phyloP scores from a whole-genome alignment of 1,139 yeast species.

The Nakaseomyces sp. region DNA sequence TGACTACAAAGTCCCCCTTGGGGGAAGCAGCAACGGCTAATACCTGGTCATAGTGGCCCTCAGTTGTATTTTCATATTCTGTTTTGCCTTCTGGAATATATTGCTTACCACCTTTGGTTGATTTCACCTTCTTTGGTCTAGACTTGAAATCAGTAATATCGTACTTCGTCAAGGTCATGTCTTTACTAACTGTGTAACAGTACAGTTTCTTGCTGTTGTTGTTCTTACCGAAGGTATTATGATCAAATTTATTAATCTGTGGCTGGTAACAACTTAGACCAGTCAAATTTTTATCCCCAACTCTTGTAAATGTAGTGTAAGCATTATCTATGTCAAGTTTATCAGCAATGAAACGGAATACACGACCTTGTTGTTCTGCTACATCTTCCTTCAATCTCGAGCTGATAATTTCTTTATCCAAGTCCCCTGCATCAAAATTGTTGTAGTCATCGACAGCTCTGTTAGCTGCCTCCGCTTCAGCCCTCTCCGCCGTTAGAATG shows the following conservation, averaged over 20 bases:
- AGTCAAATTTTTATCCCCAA: slow-evolving; percentile 52
- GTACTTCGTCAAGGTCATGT: slow-evolving; percentile 75
- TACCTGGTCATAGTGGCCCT: slow-evolving; percentile 70
- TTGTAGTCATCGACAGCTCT: slow-evolving; percentile 36
- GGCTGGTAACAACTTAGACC: slow-evolving; percentile 32
- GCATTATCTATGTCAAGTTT: slow-evolving; percentile 42
- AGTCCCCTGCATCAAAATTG: slow-evolving; percentile 84
- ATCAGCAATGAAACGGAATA: slow-evolving; percentile 60
- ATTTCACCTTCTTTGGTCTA: slow-evolving; percentile 57
- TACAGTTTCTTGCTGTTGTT: slow-evolving; percentile 25
- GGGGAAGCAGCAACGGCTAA: slow-evolving; percentile 75
- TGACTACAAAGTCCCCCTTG: slow-evolving; percentile 79
- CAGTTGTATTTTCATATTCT: slow-evolving; percentile 33
- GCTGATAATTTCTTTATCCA: slow-evolving; percentile 78
- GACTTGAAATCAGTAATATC: slow-evolving; percentile 41
- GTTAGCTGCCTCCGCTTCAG: slow-evolving; percentile 10
- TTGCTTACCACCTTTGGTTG: slow-evolving; percentile 53
- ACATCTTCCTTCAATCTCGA: slow-evolving; percentile 79
- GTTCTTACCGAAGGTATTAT: slow-evolving; percentile 14
- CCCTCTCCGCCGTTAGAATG: slow-evolving; percentile 18
- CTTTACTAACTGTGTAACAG: slow-evolving; percentile 79
- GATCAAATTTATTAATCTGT: slow-evolving; percentile 27
- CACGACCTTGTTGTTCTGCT: slow-evolving; percentile 78
- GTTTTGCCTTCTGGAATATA: slow-evolving; percentile 39
- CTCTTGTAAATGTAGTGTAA: slow-evolving; percentile 40